A percentile compares a stretch with the other conserved stretches of the same genome.
These are phyloP conservation scores for Talaromyces adpressus DNA, from an alignment of 495 filamentous ascomycete genomes.

Conservation along the genomic window DNA sequence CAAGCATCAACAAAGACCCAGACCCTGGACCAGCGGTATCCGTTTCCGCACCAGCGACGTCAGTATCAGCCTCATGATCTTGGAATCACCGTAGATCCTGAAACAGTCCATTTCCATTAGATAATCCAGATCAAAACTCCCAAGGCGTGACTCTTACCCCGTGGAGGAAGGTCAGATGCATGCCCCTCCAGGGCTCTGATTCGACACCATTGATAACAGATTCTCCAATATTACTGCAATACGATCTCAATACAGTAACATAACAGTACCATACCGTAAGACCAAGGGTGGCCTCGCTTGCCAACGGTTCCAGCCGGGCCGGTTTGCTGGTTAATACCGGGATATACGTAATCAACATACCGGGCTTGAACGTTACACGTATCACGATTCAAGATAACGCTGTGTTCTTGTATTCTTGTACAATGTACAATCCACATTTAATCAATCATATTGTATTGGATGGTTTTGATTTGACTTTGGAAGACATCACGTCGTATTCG, in stretches of 20 bases:
- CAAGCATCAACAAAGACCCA: neutral
- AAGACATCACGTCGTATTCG: neutral
- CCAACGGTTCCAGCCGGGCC: slow-evolving; percentile 22
- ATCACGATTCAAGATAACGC: neutral
- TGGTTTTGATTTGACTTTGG: neutral
- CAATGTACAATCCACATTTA: neutral
- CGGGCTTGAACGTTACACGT: neutral
- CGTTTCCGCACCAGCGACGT: neutral
- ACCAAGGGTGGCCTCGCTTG: slow-evolving; percentile 13
- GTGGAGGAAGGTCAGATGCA: neutral
- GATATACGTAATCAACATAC: neutral
- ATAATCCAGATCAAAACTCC: neutral
- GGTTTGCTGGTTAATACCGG: slow-evolving; percentile 3
- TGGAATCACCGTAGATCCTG: neutral
- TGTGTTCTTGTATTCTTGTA: neutral
- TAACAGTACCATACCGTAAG: neutral
- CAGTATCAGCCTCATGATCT: neutral
- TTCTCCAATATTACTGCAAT: neutral
- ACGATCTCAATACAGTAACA: neutral
- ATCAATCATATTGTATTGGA: neutral
- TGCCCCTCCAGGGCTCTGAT: neutral
- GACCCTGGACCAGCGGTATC: neutral
- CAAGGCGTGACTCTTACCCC: neutral
- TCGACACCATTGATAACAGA: neutral
- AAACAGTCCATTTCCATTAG: neutral